Conservation (phyloP, 495 filamentous ascomycete genomes). For the Aspergillus sclerotioniger region DNA sequence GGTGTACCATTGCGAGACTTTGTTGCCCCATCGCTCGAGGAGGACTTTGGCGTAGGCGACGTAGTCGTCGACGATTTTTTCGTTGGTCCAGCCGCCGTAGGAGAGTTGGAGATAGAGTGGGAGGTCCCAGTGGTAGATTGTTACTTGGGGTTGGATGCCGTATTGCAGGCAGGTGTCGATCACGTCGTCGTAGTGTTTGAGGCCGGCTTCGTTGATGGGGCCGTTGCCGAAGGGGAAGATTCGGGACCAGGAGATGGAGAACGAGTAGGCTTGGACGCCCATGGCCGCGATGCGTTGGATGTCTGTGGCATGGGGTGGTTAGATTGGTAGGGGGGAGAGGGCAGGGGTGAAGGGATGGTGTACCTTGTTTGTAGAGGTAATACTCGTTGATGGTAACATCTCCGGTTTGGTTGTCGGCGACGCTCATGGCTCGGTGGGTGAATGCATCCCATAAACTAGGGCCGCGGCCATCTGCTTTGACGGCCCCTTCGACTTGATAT, state of each 20-base stretch:
- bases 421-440: conserved; percentile 52
- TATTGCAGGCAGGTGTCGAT: conserved; percentile 38
- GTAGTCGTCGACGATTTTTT: conserved; percentile 41
- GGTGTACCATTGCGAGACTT: conserved; percentile 50
- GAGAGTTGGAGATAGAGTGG: conserved; percentile 41
- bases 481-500: conserved; percentile 70
- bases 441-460: conserved; percentile 72
- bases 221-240: conserved; percentile 54
- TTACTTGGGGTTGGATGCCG: conserved; percentile 41
- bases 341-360: not conserved
- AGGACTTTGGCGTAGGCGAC: conserved; percentile 40
- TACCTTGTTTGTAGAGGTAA: conserved; percentile 54
- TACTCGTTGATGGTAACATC: conserved; percentile 69
- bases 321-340: not conserved
- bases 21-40: conserved; percentile 35
- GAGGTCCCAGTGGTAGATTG: conserved; percentile 50
- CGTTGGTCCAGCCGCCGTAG: conserved; percentile 41
- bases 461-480: conserved; percentile 59
- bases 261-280: conserved; percentile 62
- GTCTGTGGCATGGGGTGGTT: conserved; percentile 29
- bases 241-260: conserved; percentile 68
- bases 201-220: conserved; percentile 35
- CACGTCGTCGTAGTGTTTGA: conserved; percentile 40
- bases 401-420: conserved; percentile 54
- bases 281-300: conserved; percentile 61